Conservation (phyloP, 2,329 filamentous ascomycete genomes). For the Diaporthe eres region DNA sequence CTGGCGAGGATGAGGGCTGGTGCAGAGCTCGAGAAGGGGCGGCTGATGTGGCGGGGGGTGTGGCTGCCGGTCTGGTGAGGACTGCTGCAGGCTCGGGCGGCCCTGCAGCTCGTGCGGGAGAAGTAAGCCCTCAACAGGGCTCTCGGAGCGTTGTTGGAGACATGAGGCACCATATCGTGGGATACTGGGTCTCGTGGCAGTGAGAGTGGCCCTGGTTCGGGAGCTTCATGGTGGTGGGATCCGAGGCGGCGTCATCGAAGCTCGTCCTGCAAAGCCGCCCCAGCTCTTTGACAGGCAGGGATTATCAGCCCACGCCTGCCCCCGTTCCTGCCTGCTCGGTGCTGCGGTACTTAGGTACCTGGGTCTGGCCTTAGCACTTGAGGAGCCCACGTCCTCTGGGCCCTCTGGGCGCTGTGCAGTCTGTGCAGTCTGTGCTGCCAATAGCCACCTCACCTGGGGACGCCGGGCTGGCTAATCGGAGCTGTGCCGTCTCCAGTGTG, state of each 20-base stretch:
- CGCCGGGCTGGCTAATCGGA: slow-evolving; percentile 22
- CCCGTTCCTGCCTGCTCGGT: background rate
- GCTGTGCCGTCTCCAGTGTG: background rate
- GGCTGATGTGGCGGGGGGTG: background rate
- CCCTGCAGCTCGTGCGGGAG: background rate
- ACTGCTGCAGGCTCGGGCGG: background rate
- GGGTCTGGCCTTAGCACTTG: background rate
- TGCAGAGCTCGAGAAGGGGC: slow-evolving; percentile 22
- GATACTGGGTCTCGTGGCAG: background rate
- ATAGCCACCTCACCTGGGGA: background rate
- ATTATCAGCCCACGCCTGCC: slow-evolving; percentile 13
- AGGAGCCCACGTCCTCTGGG: background rate
- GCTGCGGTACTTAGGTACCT: slow-evolving; percentile 1
- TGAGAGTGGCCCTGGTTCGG: background rate
- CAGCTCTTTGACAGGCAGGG: slow-evolving; percentile 14
- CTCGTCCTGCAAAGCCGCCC: slow-evolving; percentile 12
- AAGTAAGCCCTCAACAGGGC: slow-evolving; percentile 25
- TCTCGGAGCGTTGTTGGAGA: slow-evolving; percentile 33
- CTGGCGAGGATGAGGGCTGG: background rate
- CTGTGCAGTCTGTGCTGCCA: background rate
- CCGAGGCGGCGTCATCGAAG: slow-evolving; percentile 19
- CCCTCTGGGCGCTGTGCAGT: background rate
- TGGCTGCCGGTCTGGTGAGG: background rate
- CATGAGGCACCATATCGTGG: slow-evolving; percentile 39
- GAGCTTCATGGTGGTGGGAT: background rate